A percentile compares a stretch with the other conserved stretches of the same genome.
Evolutionary conservation across 1,139 yeast genomes (phyloP).

Genomic region (Protomyces arabidopsidicola): DNA sequence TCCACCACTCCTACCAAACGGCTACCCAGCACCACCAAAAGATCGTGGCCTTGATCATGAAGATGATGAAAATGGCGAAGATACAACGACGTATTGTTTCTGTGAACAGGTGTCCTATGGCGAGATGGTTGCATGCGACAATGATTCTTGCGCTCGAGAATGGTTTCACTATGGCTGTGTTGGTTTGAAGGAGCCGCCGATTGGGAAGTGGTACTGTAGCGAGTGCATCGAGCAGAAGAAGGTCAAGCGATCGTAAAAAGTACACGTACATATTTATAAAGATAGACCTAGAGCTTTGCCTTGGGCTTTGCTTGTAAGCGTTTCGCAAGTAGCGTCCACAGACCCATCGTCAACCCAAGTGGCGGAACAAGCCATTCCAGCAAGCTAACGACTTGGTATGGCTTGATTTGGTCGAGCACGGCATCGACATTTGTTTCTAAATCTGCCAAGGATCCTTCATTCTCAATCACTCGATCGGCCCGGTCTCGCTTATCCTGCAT

Average conservation of each 20-base stretch:
- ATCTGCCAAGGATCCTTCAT: slow-evolving; percentile 51
- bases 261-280: not conserved
- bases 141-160: slow-evolving; percentile 70
- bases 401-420: slow-evolving; percentile 25
- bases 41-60: slow-evolving; percentile 45
- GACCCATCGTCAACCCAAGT: slow-evolving; percentile 17
- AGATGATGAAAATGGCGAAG: slow-evolving; percentile 46
- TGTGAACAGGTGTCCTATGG: slow-evolving; percentile 85
- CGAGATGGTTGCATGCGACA: slow-evolving; percentile 90
- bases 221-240: slow-evolving; percentile 27
- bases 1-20: slow-evolving; percentile 23
- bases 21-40: slow-evolving; percentile 21
- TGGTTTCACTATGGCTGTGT: slow-evolving; percentile 84
- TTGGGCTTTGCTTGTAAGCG: not conserved
- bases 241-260: not conserved
- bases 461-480: slow-evolving; percentile 67
- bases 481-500: slow-evolving; percentile 52
- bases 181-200: slow-evolving; percentile 52
- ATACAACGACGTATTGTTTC: slow-evolving; percentile 56
- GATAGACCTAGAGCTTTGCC: not conserved
- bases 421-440: slow-evolving; percentile 24
- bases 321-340: slow-evolving; percentile 1
- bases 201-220: slow-evolving; percentile 45
- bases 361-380: slow-evolving; percentile 28
- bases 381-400: slow-evolving; percentile 21